Base-by-base conservation (phyloP, 2,329 filamentous ascomycete species). In the Pseudopithomyces maydicus region DNA sequence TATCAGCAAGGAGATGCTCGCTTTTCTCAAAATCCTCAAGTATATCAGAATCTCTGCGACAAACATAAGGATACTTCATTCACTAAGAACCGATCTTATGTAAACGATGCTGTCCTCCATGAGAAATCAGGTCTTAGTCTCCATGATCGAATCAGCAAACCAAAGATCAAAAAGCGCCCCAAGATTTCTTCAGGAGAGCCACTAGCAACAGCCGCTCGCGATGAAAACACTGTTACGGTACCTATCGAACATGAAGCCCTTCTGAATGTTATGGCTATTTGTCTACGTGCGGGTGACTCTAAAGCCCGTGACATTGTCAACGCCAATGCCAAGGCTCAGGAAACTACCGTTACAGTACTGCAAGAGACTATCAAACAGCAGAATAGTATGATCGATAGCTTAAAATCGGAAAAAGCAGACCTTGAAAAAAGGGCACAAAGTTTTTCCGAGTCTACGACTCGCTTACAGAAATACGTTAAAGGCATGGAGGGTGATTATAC, bases 401-500 rank as follows among this genome's bases (percentile, higher is more conserved):
- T 55, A 41, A 58, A 60, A n/a, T 8, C n/a, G 6, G 55, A 55
- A 19, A 48, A 62, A 6, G 29, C 56, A 2, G 33, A n/a, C 0
- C 50, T 63, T 2, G 35, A 59, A 1, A 39, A 19, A 3, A 42
- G 43, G 14, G 4, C 67, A 3, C 26, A 49, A 5, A 38, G 53
- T 7, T 8, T 74, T 3, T 45, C 52, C 1, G 61, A 64, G 1
- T 64, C 58, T 19, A 59, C 63, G 5, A 67, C 56, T 32, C 63
- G 49, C 0, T 59, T 68, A 26, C 59, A 70, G n/a, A 72, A 63
- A 33, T 73, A 58, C 17, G 57, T 68, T 5, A 47, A 59, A 7
- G 72, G 72, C 15, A 54, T 75, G 15, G 67, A 67, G 19, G 66
- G 60, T 11, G 73, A 75, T 47, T 65, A 68, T 20, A 63, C 65